phyloP scores from a whole-genome alignment of 192 early-diverging fungal species.

The Haplosporangium gracile region DNA sequence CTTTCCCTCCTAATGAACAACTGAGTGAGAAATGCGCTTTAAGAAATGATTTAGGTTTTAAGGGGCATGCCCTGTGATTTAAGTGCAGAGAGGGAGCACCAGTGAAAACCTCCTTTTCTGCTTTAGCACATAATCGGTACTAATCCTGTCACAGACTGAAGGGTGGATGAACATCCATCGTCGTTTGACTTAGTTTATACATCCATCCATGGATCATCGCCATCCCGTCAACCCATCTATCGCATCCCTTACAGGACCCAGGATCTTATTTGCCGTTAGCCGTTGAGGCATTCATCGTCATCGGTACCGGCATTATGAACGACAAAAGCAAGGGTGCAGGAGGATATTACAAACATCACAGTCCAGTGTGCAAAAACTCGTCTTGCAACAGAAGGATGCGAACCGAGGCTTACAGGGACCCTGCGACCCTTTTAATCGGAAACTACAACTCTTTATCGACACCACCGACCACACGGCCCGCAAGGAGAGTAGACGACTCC shows the following conservation, averaged over 20 bases:
- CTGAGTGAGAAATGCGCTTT: background rate
- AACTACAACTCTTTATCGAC: background rate
- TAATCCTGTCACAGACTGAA: background rate
- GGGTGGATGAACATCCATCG: background rate
- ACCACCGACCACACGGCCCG: background rate
- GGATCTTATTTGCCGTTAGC: background rate
- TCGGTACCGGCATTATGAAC: background rate
- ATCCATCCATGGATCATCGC: constrained; percentile 6
- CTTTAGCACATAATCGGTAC: constrained; percentile 7
- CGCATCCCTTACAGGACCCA: background rate
- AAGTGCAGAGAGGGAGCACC: background rate
- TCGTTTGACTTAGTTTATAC: background rate
- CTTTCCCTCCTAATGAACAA: background rate
- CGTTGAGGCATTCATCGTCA: background rate
- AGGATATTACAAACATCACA: background rate
- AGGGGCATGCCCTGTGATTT: background rate
- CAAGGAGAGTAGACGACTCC: background rate
- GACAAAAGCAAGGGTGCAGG: background rate
- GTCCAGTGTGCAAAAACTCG: background rate
- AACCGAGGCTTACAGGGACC: background rate
- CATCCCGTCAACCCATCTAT: background rate
- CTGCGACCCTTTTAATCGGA: background rate
- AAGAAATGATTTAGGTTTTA: background rate
- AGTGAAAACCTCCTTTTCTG: background rate
- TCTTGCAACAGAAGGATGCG: background rate